These are phyloP conservation scores for Schwanniomyces yamadae DNA, from an alignment of 805 yeast genomes.

Conservation along the genomic window DNA sequence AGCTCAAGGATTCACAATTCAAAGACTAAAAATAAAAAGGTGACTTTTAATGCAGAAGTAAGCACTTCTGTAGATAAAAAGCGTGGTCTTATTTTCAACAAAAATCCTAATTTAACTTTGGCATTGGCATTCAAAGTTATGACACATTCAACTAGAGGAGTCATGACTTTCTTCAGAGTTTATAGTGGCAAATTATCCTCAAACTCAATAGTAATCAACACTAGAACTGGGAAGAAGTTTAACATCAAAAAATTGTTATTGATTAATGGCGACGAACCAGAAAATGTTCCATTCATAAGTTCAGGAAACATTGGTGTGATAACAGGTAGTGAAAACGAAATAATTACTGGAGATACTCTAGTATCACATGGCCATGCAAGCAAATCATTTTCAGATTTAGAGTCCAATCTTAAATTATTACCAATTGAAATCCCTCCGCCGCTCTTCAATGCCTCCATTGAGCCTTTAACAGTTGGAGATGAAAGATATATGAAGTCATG, in stretches of 20 bases:
- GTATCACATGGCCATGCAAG: conserved; percentile 55
- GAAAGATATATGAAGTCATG: conserved; percentile 70
- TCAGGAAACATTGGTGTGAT: conserved; percentile 92
- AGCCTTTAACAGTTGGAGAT: conserved; percentile 83
- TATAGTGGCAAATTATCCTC: conserved; percentile 75
- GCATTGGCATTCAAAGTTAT: conserved; percentile 91
- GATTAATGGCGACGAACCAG: conserved; percentile 87
- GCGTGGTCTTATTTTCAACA: conserved; percentile 52
- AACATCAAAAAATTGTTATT: conserved; percentile 66
- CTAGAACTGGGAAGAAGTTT: conserved; percentile 66
- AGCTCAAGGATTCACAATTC: conserved; percentile 13
- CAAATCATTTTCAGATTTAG: conserved; percentile 44
- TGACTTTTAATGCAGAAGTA: conserved; percentile 12
- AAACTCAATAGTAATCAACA: conserved; percentile 62
- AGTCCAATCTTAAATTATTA: conserved; percentile 49
- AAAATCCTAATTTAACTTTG: conserved; percentile 60
- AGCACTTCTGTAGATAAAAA: conserved; percentile 39
- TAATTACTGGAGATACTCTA: conserved; percentile 89
- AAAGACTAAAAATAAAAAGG: conserved; percentile 15
- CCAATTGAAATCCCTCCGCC: conserved; percentile 91
- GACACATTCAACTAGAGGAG: conserved; percentile 79
- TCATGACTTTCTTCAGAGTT: conserved; percentile 82
- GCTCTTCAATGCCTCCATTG: conserved; percentile 80
- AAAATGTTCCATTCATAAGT: conserved; percentile 59
- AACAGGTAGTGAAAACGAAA: conserved; percentile 63